phyloP scores from a whole-genome alignment of 1,284 basidiomycete genomes.

The Cutaneotrichosporon sp. region DNA sequence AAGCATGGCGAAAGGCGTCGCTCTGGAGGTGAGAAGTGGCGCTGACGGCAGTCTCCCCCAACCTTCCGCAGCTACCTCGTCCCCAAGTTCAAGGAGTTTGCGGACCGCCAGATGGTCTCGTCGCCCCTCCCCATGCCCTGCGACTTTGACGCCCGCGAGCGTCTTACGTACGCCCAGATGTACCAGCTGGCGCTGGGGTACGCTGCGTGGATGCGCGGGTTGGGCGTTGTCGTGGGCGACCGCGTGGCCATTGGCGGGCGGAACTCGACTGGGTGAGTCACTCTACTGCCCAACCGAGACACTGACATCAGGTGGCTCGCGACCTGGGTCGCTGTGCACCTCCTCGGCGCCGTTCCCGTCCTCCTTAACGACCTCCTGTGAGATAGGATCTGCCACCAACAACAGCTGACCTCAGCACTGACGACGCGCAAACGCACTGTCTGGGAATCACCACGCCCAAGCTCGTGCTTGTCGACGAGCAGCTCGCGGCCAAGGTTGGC shows the following conservation, averaged over 20 bases:
- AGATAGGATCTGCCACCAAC: conserved; percentile 21
- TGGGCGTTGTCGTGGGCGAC: conserved; percentile 33
- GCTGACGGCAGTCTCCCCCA: conserved; percentile 7
- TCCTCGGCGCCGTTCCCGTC: conserved; percentile 43
- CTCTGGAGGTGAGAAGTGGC: background rate
- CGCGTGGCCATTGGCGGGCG: conserved; percentile 42
- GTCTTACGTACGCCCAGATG: conserved; percentile 36
- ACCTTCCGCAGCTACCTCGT: conserved; percentile 13
- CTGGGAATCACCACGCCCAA: conserved; percentile 32
- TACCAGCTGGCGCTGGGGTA: conserved; percentile 27
- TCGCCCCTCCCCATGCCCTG: conserved; percentile 25
- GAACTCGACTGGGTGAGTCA: conserved; percentile 29
- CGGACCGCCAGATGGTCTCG: conserved; percentile 38
- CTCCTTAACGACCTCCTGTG: conserved; percentile 42
- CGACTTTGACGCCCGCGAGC: conserved; percentile 15
- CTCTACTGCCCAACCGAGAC: background rate
- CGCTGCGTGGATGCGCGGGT: conserved; percentile 37
- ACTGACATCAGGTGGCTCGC: conserved; percentile 33
- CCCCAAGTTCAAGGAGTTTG: conserved; percentile 25
- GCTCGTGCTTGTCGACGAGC: conserved; percentile 39
- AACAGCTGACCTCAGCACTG: conserved; percentile 3
- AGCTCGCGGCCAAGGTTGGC: conserved; percentile 31
- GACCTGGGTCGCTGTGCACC: conserved; percentile 38
- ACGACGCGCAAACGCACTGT: conserved; percentile 28
- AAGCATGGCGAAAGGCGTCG: too few relatives aligned